These are phyloP conservation scores for Suhomyces kilbournensis DNA, from an alignment of 805 yeast genomes.

Conservation along the genomic window DNA sequence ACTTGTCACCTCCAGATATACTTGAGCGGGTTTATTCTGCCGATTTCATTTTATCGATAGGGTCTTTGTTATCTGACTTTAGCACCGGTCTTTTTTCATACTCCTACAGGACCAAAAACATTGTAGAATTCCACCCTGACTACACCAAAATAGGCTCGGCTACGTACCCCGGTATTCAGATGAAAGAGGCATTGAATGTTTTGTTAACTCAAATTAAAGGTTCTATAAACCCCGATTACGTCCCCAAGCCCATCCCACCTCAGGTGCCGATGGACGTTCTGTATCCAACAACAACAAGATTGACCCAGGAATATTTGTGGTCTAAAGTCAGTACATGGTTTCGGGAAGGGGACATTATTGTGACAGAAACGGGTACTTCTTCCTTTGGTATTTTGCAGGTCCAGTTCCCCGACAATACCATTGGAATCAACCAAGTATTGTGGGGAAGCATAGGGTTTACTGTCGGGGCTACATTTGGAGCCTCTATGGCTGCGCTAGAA, in stretches of 20 bases:
- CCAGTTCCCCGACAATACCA: constrained; percentile 25
- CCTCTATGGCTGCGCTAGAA: constrained; percentile 33
- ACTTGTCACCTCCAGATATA: constrained; percentile 25
- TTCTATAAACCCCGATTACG: constrained; percentile 14
- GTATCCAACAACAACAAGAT: constrained; percentile 5
- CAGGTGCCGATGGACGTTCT: constrained; percentile 12
- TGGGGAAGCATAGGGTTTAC: constrained; percentile 38
- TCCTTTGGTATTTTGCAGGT: constrained; percentile 35
- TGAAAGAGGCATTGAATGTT: constrained; percentile 25
- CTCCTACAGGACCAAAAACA: constrained; percentile 29
- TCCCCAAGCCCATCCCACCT: constrained; percentile 14
- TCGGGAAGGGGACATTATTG: constrained; percentile 28
- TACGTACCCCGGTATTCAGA: constrained; percentile 28
- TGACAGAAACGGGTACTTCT: constrained; percentile 37
- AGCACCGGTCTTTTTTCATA: constrained; percentile 32
- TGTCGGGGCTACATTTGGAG: constrained; percentile 35
- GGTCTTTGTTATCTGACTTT: constrained; percentile 29
- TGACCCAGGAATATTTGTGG: constrained; percentile 34
- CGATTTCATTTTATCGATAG: constrained; percentile 27
- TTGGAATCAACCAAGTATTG: constrained; percentile 34
- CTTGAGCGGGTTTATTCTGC: constrained; percentile 25
- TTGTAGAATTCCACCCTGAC: constrained; percentile 34
- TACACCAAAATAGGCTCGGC: constrained; percentile 30
- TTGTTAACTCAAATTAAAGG: constrained; percentile 14
- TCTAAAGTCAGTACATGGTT: constrained; percentile 25